These are phyloP conservation scores for Dentipellis sp. DNA, from an alignment of 768 basidiomycete genomes.

Conservation along the genomic window DNA sequence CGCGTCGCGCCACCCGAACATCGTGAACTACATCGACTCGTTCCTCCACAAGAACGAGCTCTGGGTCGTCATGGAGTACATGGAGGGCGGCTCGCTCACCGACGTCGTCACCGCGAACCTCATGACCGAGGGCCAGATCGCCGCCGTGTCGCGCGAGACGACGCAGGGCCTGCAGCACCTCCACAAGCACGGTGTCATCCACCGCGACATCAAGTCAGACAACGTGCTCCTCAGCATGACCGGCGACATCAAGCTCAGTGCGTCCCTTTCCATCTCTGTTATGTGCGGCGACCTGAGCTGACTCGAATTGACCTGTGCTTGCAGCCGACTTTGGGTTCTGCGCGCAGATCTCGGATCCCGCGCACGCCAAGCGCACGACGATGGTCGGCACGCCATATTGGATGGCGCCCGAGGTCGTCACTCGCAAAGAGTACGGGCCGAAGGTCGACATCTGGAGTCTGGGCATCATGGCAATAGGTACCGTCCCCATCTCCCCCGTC, in stretches of 20 bases:
- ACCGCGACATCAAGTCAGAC: slow-evolving; percentile 98
- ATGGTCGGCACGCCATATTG: slow-evolving; percentile 99
- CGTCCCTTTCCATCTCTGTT: slow-evolving; percentile 26
- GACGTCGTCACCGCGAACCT: slow-evolving; percentile 93
- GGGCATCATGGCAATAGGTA: slow-evolving; percentile 94
- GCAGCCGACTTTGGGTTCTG: slow-evolving; percentile 98
- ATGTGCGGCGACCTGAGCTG: not conserved
- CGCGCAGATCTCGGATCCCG: slow-evolving; percentile 81
- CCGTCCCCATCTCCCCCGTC: slow-evolving; percentile 9
- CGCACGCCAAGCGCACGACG: slow-evolving; percentile 86
- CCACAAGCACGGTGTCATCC: slow-evolving; percentile 94
- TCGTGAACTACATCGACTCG: slow-evolving; percentile 98
- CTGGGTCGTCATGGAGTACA: slow-evolving; percentile 99
- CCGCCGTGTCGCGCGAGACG: slow-evolving; percentile 90
- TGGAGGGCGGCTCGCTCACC: slow-evolving; percentile 93
- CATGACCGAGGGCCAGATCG: slow-evolving; percentile 99
- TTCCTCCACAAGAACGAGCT: slow-evolving; percentile 97
- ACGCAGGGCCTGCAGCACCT: slow-evolving; percentile 90
- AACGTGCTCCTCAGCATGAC: slow-evolving; percentile 88
- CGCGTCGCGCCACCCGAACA: slow-evolving; percentile 92
- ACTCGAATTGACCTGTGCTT: slow-evolving; percentile 7
- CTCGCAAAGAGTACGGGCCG: slow-evolving; percentile 93
- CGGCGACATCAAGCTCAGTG: slow-evolving; percentile 97
- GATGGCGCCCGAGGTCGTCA: slow-evolving; percentile 99
- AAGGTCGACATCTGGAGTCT: slow-evolving; percentile 98